phyloP scores from a whole-genome alignment of 148 eudicot genomes.

The Chenopodium quinoa region DNA sequence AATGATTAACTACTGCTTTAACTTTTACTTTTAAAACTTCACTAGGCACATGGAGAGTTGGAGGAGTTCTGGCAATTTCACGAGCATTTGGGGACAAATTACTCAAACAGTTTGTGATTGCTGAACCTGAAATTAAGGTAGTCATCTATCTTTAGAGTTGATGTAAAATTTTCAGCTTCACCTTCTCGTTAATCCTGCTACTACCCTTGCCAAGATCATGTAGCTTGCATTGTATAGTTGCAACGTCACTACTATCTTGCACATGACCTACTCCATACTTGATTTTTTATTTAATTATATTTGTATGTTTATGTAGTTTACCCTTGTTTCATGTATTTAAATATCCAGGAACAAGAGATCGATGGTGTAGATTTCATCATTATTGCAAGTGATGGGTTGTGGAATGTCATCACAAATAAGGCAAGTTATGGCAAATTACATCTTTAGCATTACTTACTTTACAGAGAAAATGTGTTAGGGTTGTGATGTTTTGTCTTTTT shows the following conservation, averaged over 20 bases:
- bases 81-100: slow-evolving; percentile 75
- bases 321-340: neutral
- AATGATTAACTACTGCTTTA: slow-evolving; percentile 3
- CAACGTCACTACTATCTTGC: too few relatives aligned
- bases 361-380: slow-evolving; percentile 71
- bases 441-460: neutral
- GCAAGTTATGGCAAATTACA: slow-evolving; percentile 21
- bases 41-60: slow-evolving; percentile 92
- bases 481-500: too few relatives aligned
- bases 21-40: neutral
- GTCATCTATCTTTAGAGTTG: neutral
- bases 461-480: too few relatives aligned
- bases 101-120: slow-evolving; percentile 64
- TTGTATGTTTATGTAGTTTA: neutral
- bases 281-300: neutral
- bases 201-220: neutral
- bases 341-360: slow-evolving; percentile 65
- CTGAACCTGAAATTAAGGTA: slow-evolving; percentile 81
- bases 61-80: slow-evolving; percentile 81
- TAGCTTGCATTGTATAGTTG: neutral
- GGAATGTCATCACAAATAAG: slow-evolving; percentile 78
- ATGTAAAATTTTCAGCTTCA: neutral
- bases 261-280: too few relatives aligned
- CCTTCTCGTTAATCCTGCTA: neutral
- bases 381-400: slow-evolving; percentile 88